These are phyloP conservation scores for Colletotrichum spaethianum DNA, from an alignment of 2,329 filamentous ascomycete genomes.

Conservation along the genomic window DNA sequence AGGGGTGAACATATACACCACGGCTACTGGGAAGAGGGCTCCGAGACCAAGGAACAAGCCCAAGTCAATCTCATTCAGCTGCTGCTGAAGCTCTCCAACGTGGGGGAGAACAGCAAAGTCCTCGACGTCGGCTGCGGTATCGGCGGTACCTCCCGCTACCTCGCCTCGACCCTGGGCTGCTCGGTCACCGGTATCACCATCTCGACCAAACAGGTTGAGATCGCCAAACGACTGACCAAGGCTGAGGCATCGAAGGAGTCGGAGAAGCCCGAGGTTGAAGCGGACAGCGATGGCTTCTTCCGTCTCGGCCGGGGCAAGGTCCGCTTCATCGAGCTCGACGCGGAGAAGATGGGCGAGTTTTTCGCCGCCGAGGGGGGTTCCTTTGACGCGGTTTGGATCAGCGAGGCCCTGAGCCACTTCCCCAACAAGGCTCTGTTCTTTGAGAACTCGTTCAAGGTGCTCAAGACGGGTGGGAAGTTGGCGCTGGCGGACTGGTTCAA, in stretches of 20 bases:
- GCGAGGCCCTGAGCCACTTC: constrained; percentile 73
- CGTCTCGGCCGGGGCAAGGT: constrained; percentile 62
- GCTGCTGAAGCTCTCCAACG: constrained; percentile 58
- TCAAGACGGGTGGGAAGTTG: constrained; percentile 65
- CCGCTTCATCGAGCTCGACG: constrained; percentile 71
- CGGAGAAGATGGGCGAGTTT: constrained; percentile 70
- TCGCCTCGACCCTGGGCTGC: constrained; percentile 66
- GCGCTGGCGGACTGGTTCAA: constrained; percentile 76
- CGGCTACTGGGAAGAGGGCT: constrained; percentile 68
- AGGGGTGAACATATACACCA: constrained; percentile 77
- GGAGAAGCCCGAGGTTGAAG: constrained; percentile 11
- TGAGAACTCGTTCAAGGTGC: constrained; percentile 62
- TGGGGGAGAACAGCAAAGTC: constrained; percentile 54
- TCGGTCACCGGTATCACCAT: constrained; percentile 73
- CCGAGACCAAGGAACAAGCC: constrained; percentile 70
- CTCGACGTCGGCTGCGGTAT: constrained; percentile 74
- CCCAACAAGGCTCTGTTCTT: constrained; percentile 73
- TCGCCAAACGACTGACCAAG: constrained; percentile 66
- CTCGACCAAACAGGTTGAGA: constrained; percentile 71
- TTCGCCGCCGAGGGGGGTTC: constrained; percentile 56
- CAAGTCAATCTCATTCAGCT: constrained; percentile 71
- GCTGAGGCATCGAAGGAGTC: constrained; percentile 46
- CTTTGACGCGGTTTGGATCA: constrained; percentile 74
- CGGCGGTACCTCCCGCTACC: constrained; percentile 70
- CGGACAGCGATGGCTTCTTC: constrained; percentile 53